Evolutionary conservation across 371 early-diverging fungal genomes (phyloP).

Genomic region (Haplosporangium sp.): DNA sequence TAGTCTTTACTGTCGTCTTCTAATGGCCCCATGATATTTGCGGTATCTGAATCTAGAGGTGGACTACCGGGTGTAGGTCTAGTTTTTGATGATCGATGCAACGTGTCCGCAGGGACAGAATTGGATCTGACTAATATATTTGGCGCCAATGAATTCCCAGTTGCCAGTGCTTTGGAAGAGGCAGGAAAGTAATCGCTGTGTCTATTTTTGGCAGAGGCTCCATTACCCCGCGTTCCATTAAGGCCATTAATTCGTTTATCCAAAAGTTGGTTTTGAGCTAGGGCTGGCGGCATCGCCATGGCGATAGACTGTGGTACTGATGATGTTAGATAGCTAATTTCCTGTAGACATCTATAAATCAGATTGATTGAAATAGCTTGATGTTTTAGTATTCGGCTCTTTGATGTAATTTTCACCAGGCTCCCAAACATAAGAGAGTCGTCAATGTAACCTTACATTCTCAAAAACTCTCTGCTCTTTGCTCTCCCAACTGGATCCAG

Average conservation of each 20-base stretch:
- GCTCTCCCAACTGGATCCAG: slow-evolving; percentile 54
- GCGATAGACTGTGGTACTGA: slow-evolving; percentile 46
- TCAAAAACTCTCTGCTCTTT: slow-evolving; percentile 81
- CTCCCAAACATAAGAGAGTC: not conserved
- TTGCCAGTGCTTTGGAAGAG: not conserved
- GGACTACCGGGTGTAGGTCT: slow-evolving; percentile 24
- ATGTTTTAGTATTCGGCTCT: not conserved
- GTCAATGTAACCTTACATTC: slow-evolving; percentile 65
- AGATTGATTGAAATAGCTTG: not conserved
- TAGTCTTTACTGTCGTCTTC: slow-evolving; percentile 9
- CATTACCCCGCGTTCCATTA: slow-evolving; percentile 27
- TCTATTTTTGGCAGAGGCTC: slow-evolving; percentile 24
- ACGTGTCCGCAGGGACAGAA: slow-evolving; percentile 39
- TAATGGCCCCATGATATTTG: slow-evolving; percentile 1
- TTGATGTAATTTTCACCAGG: not conserved
- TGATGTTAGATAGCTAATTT: slow-evolving; percentile 70
- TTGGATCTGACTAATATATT: slow-evolving; percentile 39
- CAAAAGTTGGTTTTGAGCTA: slow-evolving; percentile 18
- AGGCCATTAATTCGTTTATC: slow-evolving; percentile 27
- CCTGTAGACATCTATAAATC: slow-evolving; percentile 68
- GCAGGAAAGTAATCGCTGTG: slow-evolving; percentile 50
- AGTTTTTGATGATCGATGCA: slow-evolving; percentile 17
- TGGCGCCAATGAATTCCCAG: slow-evolving; percentile 6
- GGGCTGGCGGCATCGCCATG: slow-evolving; percentile 28
- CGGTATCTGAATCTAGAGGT: slow-evolving; percentile 12